Conservation (phyloP, 2,329 filamentous ascomycete genomes). For the Endocalyx cinctus region DNA sequence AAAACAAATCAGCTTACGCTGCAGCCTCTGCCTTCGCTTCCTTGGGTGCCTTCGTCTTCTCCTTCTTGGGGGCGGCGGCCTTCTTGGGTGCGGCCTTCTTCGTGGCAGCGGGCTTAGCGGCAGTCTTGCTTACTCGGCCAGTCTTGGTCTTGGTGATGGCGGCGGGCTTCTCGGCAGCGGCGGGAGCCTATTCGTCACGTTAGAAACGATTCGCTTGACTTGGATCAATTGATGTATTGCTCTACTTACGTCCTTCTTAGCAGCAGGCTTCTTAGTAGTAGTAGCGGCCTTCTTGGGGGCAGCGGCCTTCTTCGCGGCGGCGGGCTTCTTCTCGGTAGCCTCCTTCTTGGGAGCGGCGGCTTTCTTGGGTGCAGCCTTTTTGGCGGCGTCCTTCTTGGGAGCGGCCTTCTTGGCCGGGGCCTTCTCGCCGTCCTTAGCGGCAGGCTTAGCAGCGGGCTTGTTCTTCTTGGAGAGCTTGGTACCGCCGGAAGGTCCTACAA, state of each 20-base stretch:
- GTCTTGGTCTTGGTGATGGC: slow-evolving; percentile 66
- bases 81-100: slow-evolving; percentile 41
- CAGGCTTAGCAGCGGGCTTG: slow-evolving; percentile 36
- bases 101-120: slow-evolving; percentile 41
- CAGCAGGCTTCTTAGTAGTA: slow-evolving; percentile 40
- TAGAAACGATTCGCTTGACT: too few relatives aligned
- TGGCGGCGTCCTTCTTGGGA: slow-evolving; percentile 39
- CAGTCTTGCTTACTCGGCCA: slow-evolving; percentile 73
- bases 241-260: slow-evolving; percentile 29
- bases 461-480: slow-evolving; percentile 89
- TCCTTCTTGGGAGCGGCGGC: slow-evolving; percentile 42
- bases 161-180: slow-evolving; percentile 33
- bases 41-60: slow-evolving; percentile 40
- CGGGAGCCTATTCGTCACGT: slow-evolving; percentile 46
- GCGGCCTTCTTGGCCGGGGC: slow-evolving; percentile 33
- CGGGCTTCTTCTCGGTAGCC: slow-evolving; percentile 65
- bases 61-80: slow-evolving; percentile 32
- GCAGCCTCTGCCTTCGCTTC: slow-evolving; percentile 27
- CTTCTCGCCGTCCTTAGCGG: slow-evolving; percentile 32
- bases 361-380: slow-evolving; percentile 32
- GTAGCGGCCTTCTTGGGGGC: slow-evolving; percentile 36
- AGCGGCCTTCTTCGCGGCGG: slow-evolving; percentile 62
- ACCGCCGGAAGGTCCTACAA: slow-evolving; percentile 72
- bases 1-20: slow-evolving; percentile 17
- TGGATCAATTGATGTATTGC: too few relatives aligned